These are phyloP conservation scores for Colletotrichum sp. DNA, from an alignment of 2,329 filamentous ascomycete species.

Conservation along the genomic window DNA sequence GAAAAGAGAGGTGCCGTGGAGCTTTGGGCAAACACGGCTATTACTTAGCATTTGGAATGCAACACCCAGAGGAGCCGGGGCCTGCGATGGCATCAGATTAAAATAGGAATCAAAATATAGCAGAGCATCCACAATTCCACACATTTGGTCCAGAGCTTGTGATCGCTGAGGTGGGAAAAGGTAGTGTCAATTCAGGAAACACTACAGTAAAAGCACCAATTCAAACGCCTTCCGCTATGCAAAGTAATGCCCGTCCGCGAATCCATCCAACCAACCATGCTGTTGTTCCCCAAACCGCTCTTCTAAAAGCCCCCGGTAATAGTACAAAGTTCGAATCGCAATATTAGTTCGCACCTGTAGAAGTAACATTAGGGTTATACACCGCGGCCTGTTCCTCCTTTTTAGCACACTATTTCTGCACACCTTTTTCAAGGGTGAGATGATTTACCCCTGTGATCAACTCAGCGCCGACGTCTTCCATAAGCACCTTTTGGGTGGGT, in stretches of 20 bases:
- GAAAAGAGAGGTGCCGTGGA: background rate
- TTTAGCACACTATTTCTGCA: conserved; percentile 27
- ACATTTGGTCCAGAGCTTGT: background rate
- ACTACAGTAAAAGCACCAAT: background rate
- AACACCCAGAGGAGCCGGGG: background rate
- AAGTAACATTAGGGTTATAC: conserved; percentile 14
- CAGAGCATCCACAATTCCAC: background rate
- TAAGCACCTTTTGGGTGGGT: conserved; percentile 26
- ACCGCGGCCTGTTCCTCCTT: conserved; percentile 18
- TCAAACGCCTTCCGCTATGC: conserved; percentile 21
- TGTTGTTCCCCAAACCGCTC: background rate
- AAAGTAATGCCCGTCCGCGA: background rate
- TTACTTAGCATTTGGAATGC: background rate
- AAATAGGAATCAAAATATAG: background rate
- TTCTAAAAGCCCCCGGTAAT: background rate
- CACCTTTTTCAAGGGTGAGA: conserved; percentile 50
- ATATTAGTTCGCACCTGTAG: conserved; percentile 13
- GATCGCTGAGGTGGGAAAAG: background rate
- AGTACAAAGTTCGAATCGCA: conserved; percentile 4
- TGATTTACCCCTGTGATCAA: conserved; percentile 65
- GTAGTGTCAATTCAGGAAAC: background rate
- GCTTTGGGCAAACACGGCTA: background rate
- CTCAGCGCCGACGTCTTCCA: conserved; percentile 58
- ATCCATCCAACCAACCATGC: background rate
- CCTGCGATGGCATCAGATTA: background rate